Evolutionary conservation across 148 eudicot genomes (phyloP), one percentile per base, ranked within the genome.

Genomic region (Polygonum maritimum): DNA sequence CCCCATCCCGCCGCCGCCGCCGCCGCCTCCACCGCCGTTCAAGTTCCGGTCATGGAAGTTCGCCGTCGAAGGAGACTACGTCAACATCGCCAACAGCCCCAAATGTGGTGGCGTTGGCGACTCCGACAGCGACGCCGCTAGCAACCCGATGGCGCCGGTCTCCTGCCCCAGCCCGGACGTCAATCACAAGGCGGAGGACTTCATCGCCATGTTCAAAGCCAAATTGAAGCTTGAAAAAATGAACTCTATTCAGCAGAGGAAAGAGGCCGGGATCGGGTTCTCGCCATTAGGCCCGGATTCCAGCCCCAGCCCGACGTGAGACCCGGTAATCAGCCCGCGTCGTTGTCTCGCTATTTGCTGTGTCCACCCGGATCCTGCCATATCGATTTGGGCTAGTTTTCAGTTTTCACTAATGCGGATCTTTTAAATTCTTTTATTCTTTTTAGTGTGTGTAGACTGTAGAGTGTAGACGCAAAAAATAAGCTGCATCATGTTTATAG

Each of bases 131-230:
- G 13, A 62, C 76, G 6, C 81, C 45, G 11, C 44, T 72, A 33
- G 49, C 55, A 77, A 48, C 10, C 69, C 69, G 38, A 22, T 57
- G 63, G 63, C 31, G 11, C 71, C 83, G 52, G 31, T 81, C 81
- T 90, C 82, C 65, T 92, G 96, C 80, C 85, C 90, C 2, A 95
- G 97, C 81, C 98, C 94, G 5, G 96, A 95, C 70, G 99, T 95
- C 54, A 79, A 95, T 52, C 86, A 83, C 8, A 92, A 95, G 82
- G 99, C 97, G 48, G 97, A 92, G 71, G 89, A 84, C 80, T 95
- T 95, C 83, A 95, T 92, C 39, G 86, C 89, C 22, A 90, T 79
- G 76, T 95, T 95, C 82, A 80, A 92, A 83, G 96, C 92, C 10
- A 91, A 90, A 83, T 76, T 95, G 72, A 88, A 88, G 78, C 91